Percentiles rank a stretch among this genome's conserved stretches.
These are phyloP conservation scores for Globisporangium orthogonon DNA, from an alignment of 352 stramenopile genomes.

Conservation along the genomic window DNA sequence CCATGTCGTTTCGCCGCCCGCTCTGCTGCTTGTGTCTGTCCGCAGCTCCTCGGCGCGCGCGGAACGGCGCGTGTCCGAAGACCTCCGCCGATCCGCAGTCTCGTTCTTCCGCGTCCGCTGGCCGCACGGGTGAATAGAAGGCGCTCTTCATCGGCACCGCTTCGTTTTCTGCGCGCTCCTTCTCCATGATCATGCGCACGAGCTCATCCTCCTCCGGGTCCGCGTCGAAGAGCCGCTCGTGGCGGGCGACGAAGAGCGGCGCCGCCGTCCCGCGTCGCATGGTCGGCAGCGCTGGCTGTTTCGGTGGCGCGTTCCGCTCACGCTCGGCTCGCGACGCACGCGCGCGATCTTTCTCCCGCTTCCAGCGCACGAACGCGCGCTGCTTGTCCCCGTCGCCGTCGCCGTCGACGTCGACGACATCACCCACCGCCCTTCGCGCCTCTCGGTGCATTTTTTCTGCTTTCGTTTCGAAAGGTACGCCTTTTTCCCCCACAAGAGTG, in stretches of 20 bases:
- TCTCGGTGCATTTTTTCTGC: not conserved
- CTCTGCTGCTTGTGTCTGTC: not conserved
- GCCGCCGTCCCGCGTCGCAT: not conserved
- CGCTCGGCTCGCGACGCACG: constrained; percentile 1
- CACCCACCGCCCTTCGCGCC: not conserved
- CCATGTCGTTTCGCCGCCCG: not conserved
- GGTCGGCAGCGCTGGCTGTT: not conserved
- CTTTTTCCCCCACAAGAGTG: not conserved
- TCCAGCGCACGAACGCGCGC: constrained; percentile 18
- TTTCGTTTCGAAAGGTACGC: not conserved
- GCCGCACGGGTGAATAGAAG: constrained; percentile 32
- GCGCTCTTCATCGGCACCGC: not conserved
- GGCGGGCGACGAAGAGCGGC: not conserved
- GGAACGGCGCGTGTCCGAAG: constrained; percentile 7
- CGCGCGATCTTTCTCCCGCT: constrained; percentile 13
- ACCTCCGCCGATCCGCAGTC: not conserved
- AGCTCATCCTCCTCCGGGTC: constrained; percentile 32
- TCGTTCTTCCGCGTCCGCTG: not conserved
- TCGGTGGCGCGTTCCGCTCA: not conserved
- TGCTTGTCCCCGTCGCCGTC: constrained; percentile 4
- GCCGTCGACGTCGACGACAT: not conserved
- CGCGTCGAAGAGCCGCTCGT: not conserved
- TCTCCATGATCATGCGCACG: constrained; percentile 30
- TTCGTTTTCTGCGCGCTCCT: constrained; percentile 18
- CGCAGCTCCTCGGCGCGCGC: not conserved